Base-by-base conservation (phyloP, 2,329 filamentous ascomycete species). In the Fusarium mundagurra region DNA sequence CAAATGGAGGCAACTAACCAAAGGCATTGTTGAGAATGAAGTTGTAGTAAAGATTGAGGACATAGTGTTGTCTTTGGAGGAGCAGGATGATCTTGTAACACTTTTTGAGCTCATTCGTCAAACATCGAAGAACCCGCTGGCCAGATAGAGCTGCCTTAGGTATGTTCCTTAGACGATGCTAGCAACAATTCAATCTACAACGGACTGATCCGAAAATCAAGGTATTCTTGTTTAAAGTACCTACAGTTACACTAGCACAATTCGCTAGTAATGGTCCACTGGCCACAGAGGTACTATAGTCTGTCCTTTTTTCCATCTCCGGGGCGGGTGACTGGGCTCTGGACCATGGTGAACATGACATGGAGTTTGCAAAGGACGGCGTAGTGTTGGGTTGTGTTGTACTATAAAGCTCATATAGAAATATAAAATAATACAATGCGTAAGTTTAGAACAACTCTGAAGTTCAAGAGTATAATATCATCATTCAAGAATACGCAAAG, bases 1-100 rank as follows among this genome's bases (percentile, higher is more conserved):
- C 10, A 62, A 64, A 39, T 64, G 61, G 61, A 62, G 27, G 59
- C 27, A 62, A 22, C 36, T 62, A 12, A 64, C 61, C 1, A 62
- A 39, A 10, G 20, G 5, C 20, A 64, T 64, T 14, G 43, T 64
- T 39, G 41, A 62, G 6, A 27, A 17, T 8, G 29, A 50, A 8
- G 41, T 50, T 17, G 16, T 64, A 18, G 22, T 18, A 18, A 61
- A 41, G 43, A 39, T 64, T 41, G 43, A 64, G 29, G 14, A 50
- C 14, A 48, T 62, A 3, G 57, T 64, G 34, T 38, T 64, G 44
- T 64, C 57, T 27, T 29, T 64, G 27, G 43, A 64, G n/a, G 43
- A 64, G 20, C 29, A 62, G 29, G 20, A 31, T 34, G 41, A 50
- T 29, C n/a, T 64, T 18, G 29, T 16, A 13, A 2, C 12, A 7